Base-by-base conservation (phyloP, 2,329 filamentous ascomycete genomes). In the Fusarium tjaetaba region DNA sequence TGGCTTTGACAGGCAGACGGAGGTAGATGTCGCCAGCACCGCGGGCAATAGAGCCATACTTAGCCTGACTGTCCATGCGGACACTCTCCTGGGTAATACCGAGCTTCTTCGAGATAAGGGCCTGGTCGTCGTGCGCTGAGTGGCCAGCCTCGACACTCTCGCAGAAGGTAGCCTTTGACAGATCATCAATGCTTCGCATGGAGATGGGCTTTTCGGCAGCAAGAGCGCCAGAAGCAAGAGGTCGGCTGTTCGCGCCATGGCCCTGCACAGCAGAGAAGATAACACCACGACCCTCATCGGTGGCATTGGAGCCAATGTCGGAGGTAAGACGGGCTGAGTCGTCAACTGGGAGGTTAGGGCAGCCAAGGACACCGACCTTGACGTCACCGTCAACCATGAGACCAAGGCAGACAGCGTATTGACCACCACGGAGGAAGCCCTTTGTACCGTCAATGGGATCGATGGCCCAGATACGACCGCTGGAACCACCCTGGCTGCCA, bases 401-500 rank as follows among this genome's bases (percentile, higher is more conserved):
- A 41, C 90, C 96, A 10, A 99, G 89, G 81, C 96, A 98, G 61
- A 99, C 95, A 62, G 96, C 97, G 81, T 99, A 99, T 85, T 99
- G 96, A 43, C 95, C 97, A 60, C 96, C 96, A 71, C 97, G 90
- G 69, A 99, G 87, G 86, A 99, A 99, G 36, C 96, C 97, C 85
- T 98, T 97, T 61, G 96, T 99, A 75, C 96, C 96, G 83, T 99
- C 96, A 72, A 99, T 98, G 68, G 96, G 96, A 83, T 99, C 96
- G 65, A 99, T 91, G 45, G 96, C 94, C 96, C 96, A 99, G 82
- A 98, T 94, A 75, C 96, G 88, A 71, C 94, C 95, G 74, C 86
- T 88, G 69, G 85, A 82, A 34, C 94, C 94, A 68, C 94, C 94
- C 65, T 88, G 84, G 83, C 91, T 94, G 80, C 89, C 89, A 46